Evolutionary conservation across 2,329 filamentous ascomycete genomes (phyloP), one percentile per base, ranked within the genome.

Genomic region (Cytospora piceae): DNA sequence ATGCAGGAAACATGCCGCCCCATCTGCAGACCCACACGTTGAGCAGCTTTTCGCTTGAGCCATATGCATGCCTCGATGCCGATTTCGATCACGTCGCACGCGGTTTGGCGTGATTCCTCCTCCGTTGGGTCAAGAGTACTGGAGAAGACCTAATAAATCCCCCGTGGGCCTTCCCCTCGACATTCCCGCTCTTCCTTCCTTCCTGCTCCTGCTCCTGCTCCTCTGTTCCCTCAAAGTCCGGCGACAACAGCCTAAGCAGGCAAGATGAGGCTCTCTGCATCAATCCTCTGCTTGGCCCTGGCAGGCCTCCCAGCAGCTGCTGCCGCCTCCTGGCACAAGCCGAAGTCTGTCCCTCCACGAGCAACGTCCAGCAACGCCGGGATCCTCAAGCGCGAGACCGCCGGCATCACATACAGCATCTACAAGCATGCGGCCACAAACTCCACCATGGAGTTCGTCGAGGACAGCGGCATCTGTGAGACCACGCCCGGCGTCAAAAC

Each of bases 381-480:
- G 31, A 64, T 61, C 22, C 61, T 55, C 27, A 65, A 62, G 46
- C 63, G 63, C 5, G 64, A 66, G 46, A 42, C 32, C 12, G 58
- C 63, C 34, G 64, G 64, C 4, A 63, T 66, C 15, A 49, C 39
- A 4, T 66, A 66, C 32, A 63, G 37, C 24, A 59, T 63, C 34
- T 66, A 32, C 17, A 32, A 66, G 46, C 64, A 66, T 29, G 34
- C 37, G 3, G 22, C 53, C 1, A 66, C 59, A 7, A 53, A 63
- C 39, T 4, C 59, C 14, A 61, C 54, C 17, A 24, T 66, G 11
- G 54, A 56, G 4, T 58, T 52, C 22, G 54, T 66, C 11, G 42
- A 61, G 22, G 34, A 66, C 32, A 57, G 51, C 9, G 64, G 64
- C 4, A 58, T 66, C 59, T 66, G 64, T 49, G 64, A 66, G 55